Percentiles rank a stretch among this genome's conserved stretches.
These are phyloP conservation scores for Apiotrichum porosum DNA, from an alignment of 1,284 basidiomycete species.

Conservation along the genomic window DNA sequence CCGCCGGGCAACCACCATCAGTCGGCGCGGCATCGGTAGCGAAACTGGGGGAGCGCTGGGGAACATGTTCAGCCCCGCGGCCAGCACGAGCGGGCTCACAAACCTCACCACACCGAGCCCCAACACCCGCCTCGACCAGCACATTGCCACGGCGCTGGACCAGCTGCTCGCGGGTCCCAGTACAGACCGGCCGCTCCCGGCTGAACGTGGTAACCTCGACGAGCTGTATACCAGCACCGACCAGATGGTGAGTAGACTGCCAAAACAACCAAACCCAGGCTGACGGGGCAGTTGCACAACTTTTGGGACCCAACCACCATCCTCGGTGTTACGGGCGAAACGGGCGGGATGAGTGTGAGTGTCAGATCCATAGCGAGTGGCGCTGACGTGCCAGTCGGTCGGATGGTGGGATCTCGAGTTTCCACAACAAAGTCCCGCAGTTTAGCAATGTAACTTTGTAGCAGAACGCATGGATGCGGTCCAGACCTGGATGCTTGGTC, in stretches of 20 bases:
- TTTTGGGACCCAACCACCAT: constrained; percentile 12
- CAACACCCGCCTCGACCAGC: neutral
- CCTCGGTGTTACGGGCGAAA: constrained; percentile 2
- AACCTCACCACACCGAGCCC: neutral
- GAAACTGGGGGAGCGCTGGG: neutral
- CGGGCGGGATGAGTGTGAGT: neutral
- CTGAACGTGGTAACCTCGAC: neutral
- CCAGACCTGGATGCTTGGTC: too few relatives aligned
- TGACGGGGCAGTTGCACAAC: constrained; percentile 6
- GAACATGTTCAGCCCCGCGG: neutral
- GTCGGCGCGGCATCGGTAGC: constrained; percentile 7
- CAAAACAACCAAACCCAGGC: too few relatives aligned
- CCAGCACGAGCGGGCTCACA: neutral
- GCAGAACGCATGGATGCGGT: too few relatives aligned
- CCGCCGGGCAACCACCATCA: constrained; percentile 9
- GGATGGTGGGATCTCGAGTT: constrained; percentile 8
- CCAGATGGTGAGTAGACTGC: constrained; percentile 4
- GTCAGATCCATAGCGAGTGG: too few relatives aligned
- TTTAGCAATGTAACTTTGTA: too few relatives aligned
- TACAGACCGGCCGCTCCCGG: too few relatives aligned
- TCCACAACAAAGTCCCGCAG: too few relatives aligned
- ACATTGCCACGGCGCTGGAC: neutral
- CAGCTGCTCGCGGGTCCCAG: neutral
- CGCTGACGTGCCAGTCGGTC: neutral
- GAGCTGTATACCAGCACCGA: neutral